phyloP scores from a whole-genome alignment of 2,329 filamentous ascomycete genomes.

The Penicillium sp. region DNA sequence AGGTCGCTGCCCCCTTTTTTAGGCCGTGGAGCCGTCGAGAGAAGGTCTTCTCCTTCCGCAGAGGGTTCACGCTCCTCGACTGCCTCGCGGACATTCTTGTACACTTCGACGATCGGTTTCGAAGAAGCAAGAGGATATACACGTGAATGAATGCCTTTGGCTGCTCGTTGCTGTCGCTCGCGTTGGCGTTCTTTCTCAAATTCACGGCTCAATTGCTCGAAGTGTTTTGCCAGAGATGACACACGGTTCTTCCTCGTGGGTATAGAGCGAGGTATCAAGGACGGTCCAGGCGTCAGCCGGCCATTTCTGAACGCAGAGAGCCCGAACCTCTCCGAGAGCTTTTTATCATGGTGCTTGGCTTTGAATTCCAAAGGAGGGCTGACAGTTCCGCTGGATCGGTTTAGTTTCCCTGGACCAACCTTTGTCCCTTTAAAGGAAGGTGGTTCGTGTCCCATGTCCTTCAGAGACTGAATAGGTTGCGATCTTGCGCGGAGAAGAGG shows the following conservation, averaged over 20 bases:
- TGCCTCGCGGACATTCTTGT: conserved; percentile 89
- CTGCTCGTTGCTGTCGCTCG: conserved; percentile 79
- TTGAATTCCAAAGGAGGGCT: conserved; percentile 37
- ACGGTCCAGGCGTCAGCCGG: conserved; percentile 58
- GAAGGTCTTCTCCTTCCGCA: conserved; percentile 62
- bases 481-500: conserved; percentile 57
- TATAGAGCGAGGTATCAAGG: conserved; percentile 86
- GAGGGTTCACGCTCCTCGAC: conserved; percentile 77
- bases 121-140: conserved; percentile 89
- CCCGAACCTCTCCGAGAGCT: conserved; percentile 74
- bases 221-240: conserved; percentile 90
- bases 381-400: conserved; percentile 27
- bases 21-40: conserved; percentile 32
- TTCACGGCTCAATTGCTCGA: conserved; percentile 94
- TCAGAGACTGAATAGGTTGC: conserved; percentile 50
- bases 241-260: conserved; percentile 76
- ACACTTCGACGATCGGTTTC: conserved; percentile 95
- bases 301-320: conserved; percentile 67
- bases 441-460: conserved; percentile 31
- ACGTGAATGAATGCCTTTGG: conserved; percentile 75
- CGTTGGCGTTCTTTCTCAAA: conserved; percentile 93
- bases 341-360: conserved; percentile 64
- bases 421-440: conserved; percentile 30
- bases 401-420: conserved; percentile 27
- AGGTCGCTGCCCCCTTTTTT: conserved; percentile 36